Conservation (phyloP, 257 asterid genomes). For the Ilex aquifolium region DNA sequence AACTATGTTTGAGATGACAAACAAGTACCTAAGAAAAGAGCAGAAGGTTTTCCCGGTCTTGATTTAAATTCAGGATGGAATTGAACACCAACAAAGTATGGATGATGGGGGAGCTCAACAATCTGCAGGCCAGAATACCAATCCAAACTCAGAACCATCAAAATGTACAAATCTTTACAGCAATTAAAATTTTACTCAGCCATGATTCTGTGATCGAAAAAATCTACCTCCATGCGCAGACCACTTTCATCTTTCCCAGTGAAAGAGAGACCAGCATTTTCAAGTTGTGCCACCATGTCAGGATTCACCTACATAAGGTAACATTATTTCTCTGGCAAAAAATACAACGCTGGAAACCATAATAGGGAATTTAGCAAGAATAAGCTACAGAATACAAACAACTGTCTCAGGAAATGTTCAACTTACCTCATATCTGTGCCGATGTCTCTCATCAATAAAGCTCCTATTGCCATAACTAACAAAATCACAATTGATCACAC, state of each 20-base stretch:
- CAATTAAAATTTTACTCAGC: too few relatives aligned
- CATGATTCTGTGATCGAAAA: background rate
- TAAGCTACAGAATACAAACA: background rate
- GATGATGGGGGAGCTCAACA: slow-evolving; percentile 59
- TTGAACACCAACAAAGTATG: slow-evolving; percentile 66
- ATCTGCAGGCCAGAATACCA: slow-evolving; percentile 35
- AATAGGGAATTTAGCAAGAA: background rate
- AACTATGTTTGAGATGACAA: too few relatives aligned
- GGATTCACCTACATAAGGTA: slow-evolving; percentile 56
- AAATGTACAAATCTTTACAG: background rate
- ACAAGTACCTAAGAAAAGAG: slow-evolving; percentile 55
- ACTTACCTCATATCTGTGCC: slow-evolving; percentile 93
- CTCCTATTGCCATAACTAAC: slow-evolving; percentile 53
- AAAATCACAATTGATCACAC: background rate
- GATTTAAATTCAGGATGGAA: slow-evolving; percentile 80
- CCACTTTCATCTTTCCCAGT: slow-evolving; percentile 76
- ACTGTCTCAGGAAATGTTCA: background rate
- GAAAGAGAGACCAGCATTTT: slow-evolving; percentile 64
- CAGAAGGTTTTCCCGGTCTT: slow-evolving; percentile 71
- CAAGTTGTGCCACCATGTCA: slow-evolving; percentile 59
- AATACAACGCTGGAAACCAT: background rate
- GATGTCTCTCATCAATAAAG: slow-evolving; percentile 86
- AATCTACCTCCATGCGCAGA: slow-evolving; percentile 65
- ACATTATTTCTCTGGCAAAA: background rate
- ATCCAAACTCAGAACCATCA: slow-evolving; percentile 3